These are phyloP conservation scores for Botrytis paeoniae DNA, from an alignment of 2,329 filamentous ascomycete species.

Conservation along the genomic window DNA sequence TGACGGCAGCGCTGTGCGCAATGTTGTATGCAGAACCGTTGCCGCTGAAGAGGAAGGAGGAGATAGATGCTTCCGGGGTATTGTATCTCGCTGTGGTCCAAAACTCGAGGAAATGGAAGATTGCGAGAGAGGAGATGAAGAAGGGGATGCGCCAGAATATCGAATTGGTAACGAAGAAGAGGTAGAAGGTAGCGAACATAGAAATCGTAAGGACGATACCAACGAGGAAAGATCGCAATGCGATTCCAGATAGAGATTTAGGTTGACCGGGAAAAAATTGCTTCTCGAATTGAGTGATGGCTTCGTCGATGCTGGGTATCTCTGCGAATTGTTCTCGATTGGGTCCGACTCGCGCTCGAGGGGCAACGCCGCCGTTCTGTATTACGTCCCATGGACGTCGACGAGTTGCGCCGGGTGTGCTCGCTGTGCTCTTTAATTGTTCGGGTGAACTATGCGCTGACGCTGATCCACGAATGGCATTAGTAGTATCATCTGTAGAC, in stretches of 20 bases:
- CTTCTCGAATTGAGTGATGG: slow-evolving; percentile 32
- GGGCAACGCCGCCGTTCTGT: slow-evolving; percentile 22
- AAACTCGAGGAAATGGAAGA: slow-evolving; percentile 97
- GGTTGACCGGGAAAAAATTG: slow-evolving; percentile 32
- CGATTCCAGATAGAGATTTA: slow-evolving; percentile 41
- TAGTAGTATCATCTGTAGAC: not conserved
- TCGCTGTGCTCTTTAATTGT: not conserved
- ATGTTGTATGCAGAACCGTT: slow-evolving; percentile 84
- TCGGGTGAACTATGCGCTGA: not conserved
- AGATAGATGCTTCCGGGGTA: slow-evolving; percentile 65
- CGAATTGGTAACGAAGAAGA: slow-evolving; percentile 21
- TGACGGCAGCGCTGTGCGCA: slow-evolving; percentile 71
- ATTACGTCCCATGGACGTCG: slow-evolving; percentile 19
- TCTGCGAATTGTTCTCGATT: slow-evolving; percentile 9
- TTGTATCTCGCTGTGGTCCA: slow-evolving; percentile 86
- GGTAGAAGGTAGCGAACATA: slow-evolving; percentile 30
- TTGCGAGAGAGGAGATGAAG: slow-evolving; percentile 65
- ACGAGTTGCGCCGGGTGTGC: slow-evolving; percentile 1
- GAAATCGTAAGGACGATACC: slow-evolving; percentile 32
- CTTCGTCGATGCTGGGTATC: slow-evolving; percentile 26
- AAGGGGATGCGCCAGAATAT: slow-evolving; percentile 59
- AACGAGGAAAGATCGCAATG: slow-evolving; percentile 38
- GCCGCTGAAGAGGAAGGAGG: slow-evolving; percentile 76
- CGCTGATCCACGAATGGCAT: slow-evolving; percentile 7
- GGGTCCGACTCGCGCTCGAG: not conserved